Evolutionary conservation across 2,329 filamentous ascomycete species (phyloP).

Genomic region (Basipetospora sp.): DNA sequence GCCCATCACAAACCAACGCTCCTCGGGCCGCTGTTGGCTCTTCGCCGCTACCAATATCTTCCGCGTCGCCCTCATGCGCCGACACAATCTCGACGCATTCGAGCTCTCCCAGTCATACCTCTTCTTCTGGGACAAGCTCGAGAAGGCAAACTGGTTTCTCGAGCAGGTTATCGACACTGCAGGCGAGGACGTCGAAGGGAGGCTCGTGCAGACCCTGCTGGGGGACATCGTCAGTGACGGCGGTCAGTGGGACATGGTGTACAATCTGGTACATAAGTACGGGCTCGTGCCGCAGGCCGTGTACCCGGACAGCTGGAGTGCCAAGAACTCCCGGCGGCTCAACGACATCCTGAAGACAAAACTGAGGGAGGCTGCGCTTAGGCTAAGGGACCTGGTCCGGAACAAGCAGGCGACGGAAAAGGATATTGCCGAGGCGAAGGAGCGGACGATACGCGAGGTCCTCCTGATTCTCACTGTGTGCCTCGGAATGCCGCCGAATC

Average conservation of each 20-base stretch:
- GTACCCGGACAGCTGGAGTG: slow-evolving; percentile 73
- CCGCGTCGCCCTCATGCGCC: slow-evolving; percentile 74
- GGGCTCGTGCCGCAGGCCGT: slow-evolving; percentile 70
- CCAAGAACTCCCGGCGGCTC: slow-evolving; percentile 53
- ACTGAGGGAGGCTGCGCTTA: slow-evolving; percentile 70
- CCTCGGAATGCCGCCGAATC: slow-evolving; percentile 62
- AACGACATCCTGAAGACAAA: slow-evolving; percentile 68
- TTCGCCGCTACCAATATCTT: slow-evolving; percentile 88
- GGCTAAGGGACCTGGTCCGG: slow-evolving; percentile 41
- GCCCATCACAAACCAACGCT: slow-evolving; percentile 72
- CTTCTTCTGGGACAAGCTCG: slow-evolving; percentile 89
- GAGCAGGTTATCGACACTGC: slow-evolving; percentile 69
- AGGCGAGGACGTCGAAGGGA: slow-evolving; percentile 52
- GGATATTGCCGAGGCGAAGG: slow-evolving; percentile 40
- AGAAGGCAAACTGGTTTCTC: slow-evolving; percentile 81
- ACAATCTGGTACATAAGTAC: slow-evolving; percentile 73
- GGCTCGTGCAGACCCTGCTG: slow-evolving; percentile 58
- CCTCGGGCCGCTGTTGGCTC: slow-evolving; percentile 76
- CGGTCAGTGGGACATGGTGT: slow-evolving; percentile 86
- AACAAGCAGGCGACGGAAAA: slow-evolving; percentile 18
- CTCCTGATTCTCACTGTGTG: slow-evolving; percentile 69
- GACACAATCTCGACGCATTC: slow-evolving; percentile 61
- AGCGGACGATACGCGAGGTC: slow-evolving; percentile 64
- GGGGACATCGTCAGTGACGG: slow-evolving; percentile 60
- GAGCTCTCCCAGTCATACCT: slow-evolving; percentile 80